Evolutionary conservation across 1,284 basidiomycete species (phyloP).

Genomic region (Stygiomarasmius scandens): DNA sequence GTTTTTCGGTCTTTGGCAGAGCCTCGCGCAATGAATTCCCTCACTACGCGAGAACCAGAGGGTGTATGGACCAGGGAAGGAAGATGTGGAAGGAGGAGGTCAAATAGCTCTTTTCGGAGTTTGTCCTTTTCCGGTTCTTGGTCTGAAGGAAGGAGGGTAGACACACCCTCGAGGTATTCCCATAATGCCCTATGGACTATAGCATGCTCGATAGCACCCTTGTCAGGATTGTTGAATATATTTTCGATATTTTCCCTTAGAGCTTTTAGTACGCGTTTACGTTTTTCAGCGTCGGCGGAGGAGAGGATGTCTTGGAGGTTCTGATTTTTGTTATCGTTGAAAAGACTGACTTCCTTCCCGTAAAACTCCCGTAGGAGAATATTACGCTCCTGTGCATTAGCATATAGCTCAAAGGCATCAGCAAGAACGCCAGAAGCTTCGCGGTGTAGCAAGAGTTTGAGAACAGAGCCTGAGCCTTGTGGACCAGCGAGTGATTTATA

Average conservation of each 20-base stretch:
- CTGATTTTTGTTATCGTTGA: slow-evolving; percentile 66
- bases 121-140: slow-evolving; percentile 67
- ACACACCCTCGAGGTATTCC: slow-evolving; percentile 63
- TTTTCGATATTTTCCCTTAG: slow-evolving; percentile 74
- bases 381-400: slow-evolving; percentile 80
- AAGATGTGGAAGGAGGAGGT: slow-evolving; percentile 57
- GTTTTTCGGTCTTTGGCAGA: slow-evolving; percentile 90
- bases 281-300: slow-evolving; percentile 61
- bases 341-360: slow-evolving; percentile 81
- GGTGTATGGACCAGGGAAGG: slow-evolving; percentile 92
- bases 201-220: slow-evolving; percentile 82
- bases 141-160: slow-evolving; percentile 49
- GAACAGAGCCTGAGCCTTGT: slow-evolving; percentile 63
- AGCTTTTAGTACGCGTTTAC: slow-evolving; percentile 65
- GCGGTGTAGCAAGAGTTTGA: slow-evolving; percentile 78
- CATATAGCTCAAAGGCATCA: slow-evolving; percentile 85
- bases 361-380: slow-evolving; percentile 85
- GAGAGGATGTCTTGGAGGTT: slow-evolving; percentile 66
- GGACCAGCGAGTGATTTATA: slow-evolving; percentile 78
- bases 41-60: slow-evolving; percentile 83
- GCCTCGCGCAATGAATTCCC: slow-evolving; percentile 80
- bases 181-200: slow-evolving; percentile 83
- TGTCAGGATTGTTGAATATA: slow-evolving; percentile 92
- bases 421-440: slow-evolving; percentile 83
- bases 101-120: slow-evolving; percentile 66